Conservation (phyloP, 306 rosid species). For the Glycyrrhiza uralensis region DNA sequence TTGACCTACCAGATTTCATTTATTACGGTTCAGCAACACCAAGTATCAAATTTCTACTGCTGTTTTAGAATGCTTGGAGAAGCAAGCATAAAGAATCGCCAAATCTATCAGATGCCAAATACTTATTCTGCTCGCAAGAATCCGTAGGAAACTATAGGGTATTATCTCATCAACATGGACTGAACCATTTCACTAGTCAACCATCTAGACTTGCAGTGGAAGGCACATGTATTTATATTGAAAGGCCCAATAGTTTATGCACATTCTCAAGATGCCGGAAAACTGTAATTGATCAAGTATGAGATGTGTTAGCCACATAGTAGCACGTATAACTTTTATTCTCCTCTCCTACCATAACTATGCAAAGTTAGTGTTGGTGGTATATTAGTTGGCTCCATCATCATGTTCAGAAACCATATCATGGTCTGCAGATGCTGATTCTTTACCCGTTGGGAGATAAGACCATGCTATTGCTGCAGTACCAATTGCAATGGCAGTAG, state of each 20-base stretch:
- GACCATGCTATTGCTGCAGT: conserved; percentile 79
- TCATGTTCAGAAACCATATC: conserved; percentile 39
- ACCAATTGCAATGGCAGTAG: conserved; percentile 60
- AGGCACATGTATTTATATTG: conserved; percentile 20
- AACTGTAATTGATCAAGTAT: conserved; percentile 37
- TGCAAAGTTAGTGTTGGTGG: conserved; percentile 30
- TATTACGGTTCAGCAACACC: conserved; percentile 1
- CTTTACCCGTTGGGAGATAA: conserved; percentile 54
- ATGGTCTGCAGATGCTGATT: conserved; percentile 32
- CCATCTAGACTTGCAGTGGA: conserved; percentile 27
- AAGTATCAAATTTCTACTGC: conserved; percentile 20
- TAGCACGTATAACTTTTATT: conserved; percentile 49
- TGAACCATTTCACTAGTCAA: conserved; percentile 24
- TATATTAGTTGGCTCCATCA: conserved; percentile 41
- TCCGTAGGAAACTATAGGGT: conserved; percentile 14
- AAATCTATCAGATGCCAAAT: background rate
- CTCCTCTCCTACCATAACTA: conserved; percentile 38
- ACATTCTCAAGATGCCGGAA: conserved; percentile 44
- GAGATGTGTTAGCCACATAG: conserved; percentile 41
- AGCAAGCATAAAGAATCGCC: conserved; percentile 22
- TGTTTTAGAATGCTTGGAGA: conserved; percentile 24
- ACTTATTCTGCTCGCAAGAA: conserved; percentile 13
- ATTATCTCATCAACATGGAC: conserved; percentile 25
- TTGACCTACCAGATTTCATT: conserved; percentile 17
- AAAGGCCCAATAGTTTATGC: conserved; percentile 29